Evolutionary conservation across 2,329 filamentous ascomycete species (phyloP).

Genomic region (Metarhizium album): DNA sequence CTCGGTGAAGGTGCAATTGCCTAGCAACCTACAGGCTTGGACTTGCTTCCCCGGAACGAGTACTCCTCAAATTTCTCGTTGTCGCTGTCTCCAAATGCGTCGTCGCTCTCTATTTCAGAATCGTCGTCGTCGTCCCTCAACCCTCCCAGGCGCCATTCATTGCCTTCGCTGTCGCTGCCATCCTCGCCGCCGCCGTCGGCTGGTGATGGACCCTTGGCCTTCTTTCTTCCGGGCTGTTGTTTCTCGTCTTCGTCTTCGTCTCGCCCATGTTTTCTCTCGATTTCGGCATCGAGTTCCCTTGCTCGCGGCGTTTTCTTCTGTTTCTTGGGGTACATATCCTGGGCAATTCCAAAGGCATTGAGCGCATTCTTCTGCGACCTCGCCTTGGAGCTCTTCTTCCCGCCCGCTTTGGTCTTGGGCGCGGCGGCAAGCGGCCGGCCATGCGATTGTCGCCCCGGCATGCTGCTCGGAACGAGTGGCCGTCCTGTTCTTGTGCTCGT

Average conservation of each 20-base stretch:
- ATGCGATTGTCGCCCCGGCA: slow-evolving; percentile 50
- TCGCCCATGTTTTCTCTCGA: slow-evolving; percentile 32
- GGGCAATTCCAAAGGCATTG: slow-evolving; percentile 47
- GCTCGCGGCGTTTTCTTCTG: slow-evolving; percentile 38
- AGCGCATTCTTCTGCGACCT: slow-evolving; percentile 39
- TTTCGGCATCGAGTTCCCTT: slow-evolving; percentile 39
- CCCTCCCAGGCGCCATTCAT: slow-evolving; percentile 70
- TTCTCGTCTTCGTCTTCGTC: slow-evolving; percentile 35
- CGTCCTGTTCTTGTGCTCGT: neutral
- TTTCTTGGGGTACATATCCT: slow-evolving; percentile 37
- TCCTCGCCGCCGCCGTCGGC: slow-evolving; percentile 53
- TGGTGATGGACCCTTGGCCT: slow-evolving; percentile 30
- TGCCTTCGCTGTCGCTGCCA: slow-evolving; percentile 75
- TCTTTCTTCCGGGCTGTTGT: slow-evolving; percentile 33
- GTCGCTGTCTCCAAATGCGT: slow-evolving; percentile 82
- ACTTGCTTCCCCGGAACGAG: slow-evolving; percentile 38
- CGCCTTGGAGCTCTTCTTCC: slow-evolving; percentile 35
- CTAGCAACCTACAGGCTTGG: slow-evolving; percentile 17
- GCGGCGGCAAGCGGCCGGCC: slow-evolving; percentile 38
- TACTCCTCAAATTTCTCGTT: slow-evolving; percentile 76
- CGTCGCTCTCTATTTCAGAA: slow-evolving; percentile 56
- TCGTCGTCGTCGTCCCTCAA: slow-evolving; percentile 47
- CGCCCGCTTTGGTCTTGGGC: slow-evolving; percentile 20
- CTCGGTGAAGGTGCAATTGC: neutral
- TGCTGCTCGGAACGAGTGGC: slow-evolving; percentile 16